Evolutionary conservation across 257 asterid genomes (phyloP), one percentile per base, ranked within the genome.

Genomic region (Dorcoceras hygrometricum): DNA sequence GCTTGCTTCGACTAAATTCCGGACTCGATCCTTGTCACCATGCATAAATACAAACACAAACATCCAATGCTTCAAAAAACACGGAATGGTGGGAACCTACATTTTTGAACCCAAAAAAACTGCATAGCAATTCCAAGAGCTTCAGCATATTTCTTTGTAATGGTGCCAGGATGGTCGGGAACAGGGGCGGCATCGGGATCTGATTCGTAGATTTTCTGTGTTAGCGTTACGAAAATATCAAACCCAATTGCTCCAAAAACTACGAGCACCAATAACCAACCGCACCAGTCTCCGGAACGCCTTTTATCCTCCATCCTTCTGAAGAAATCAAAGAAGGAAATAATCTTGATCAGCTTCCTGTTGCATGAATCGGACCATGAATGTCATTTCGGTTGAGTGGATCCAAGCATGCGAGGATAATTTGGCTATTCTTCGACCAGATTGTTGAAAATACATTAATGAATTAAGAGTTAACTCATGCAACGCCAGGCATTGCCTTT

Each of bases 71-170:
- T n/a, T n/a, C n/a, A n/a, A n/a, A n/a, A n/a, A n/a, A 23, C 12
- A 34, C 23, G 48, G n/a, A 8, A 26, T 4, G 60, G 20, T 5
- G 57, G 48, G 32, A 5, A 46, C 10, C 4, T 36, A 67, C 72
- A 56, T 67, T 67, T 67, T 19, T 56, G 72, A 5, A 67, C 18
- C 11, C 57, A 65, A 14, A 67, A 57, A 59, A 67, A 67, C 22
- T 57, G 72, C 72, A 57, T 56, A 2, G 72, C 72, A 19, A 67
- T 23, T 56, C 59, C 59, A 23, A 67, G 72, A 23, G 72, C 72
- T 23, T 36, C 25, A 20, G 65, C 72, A 43, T 67, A 67, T 46
- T 67, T 67, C 56, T 67, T 29, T 50, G 63, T 28, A 2, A 27
- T 24, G 22, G 34, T 27, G 4, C 62, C 53, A 8, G 71, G 63